These are phyloP conservation scores for Papiliotrema nemorosa DNA, from an alignment of 1,284 basidiomycete genomes.

Conservation along the genomic window DNA sequence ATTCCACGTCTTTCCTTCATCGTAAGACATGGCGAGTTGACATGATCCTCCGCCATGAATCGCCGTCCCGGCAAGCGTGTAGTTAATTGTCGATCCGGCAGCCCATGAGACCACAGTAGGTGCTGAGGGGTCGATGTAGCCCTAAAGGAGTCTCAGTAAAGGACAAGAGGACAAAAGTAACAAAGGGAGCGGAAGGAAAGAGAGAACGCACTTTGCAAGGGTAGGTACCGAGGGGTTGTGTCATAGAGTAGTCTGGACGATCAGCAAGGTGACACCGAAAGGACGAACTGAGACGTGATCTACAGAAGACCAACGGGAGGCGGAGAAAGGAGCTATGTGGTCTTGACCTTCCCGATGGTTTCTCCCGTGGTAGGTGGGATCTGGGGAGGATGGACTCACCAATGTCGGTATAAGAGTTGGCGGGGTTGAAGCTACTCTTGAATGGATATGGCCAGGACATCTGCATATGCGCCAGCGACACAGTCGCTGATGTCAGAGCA, in stretches of 20 bases:
- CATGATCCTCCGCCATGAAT: slow-evolving; percentile 50
- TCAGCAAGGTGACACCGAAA: not conserved
- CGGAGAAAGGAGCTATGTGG: no score
- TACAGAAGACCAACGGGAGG: no score
- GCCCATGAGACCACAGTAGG: slow-evolving; percentile 34
- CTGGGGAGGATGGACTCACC: slow-evolving; percentile 16
- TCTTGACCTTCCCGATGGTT: no score
- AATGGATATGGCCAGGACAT: slow-evolving; percentile 41
- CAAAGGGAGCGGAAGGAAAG: not conserved
- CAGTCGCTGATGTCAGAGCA: slow-evolving; percentile 12
- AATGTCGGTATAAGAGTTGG: slow-evolving; percentile 28
- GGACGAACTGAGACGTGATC: no score
- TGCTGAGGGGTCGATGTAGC: slow-evolving; percentile 39
- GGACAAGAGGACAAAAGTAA: not conserved
- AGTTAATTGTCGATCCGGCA: slow-evolving; percentile 32
- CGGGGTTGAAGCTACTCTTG: slow-evolving; percentile 35
- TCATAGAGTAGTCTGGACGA: slow-evolving; percentile 45
- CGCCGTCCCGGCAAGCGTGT: slow-evolving; percentile 41
- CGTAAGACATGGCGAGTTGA: slow-evolving; percentile 49
- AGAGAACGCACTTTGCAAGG: slow-evolving; percentile 46
- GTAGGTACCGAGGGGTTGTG: slow-evolving; percentile 40
- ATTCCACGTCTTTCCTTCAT: slow-evolving; percentile 47
- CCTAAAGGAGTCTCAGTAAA: slow-evolving; percentile 13
- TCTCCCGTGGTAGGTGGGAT: no score
- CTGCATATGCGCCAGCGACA: slow-evolving; percentile 39